These are phyloP conservation scores for Asterionellopsis glacialis DNA, from an alignment of 108 stramenopile genomes.

Conservation along the genomic window DNA sequence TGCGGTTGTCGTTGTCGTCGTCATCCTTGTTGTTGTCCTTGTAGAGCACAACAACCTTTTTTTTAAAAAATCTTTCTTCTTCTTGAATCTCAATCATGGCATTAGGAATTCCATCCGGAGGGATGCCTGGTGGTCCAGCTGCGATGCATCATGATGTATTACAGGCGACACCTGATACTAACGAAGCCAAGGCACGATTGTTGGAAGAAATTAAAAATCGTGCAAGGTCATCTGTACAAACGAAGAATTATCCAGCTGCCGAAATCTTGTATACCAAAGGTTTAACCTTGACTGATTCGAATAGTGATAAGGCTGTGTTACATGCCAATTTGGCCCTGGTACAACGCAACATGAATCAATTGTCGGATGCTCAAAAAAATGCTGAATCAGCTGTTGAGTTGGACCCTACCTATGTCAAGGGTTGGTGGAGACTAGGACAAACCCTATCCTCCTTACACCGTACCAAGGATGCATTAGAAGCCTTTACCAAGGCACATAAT, in stretches of 20 bases:
- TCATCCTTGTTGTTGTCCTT: too few relatives aligned
- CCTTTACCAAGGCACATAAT: conserved; percentile 45
- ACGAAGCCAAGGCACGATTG: conserved; percentile 32
- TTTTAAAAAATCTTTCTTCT: too few relatives aligned
- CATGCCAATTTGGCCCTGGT: conserved; percentile 68
- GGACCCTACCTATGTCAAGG: conserved; percentile 73
- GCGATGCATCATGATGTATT: conserved; percentile 32
- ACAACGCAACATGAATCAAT: conserved; percentile 49
- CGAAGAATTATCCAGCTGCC: conserved; percentile 61
- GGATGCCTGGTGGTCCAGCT: too few relatives aligned
- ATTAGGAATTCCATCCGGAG: too few relatives aligned
- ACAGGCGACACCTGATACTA: conserved; percentile 53
- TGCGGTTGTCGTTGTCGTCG: too few relatives aligned
- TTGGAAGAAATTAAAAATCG: conserved; percentile 81
- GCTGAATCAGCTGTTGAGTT: conserved; percentile 40
- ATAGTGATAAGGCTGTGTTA: conserved; percentile 40
- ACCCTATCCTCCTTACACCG: conserved; percentile 45
- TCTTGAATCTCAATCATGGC: too few relatives aligned
- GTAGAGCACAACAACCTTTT: too few relatives aligned
- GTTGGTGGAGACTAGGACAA: conserved; percentile 75
- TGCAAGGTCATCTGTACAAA: conserved; percentile 54
- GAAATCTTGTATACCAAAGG: conserved; percentile 70
- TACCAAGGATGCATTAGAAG: conserved; percentile 43
- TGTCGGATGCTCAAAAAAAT: conserved; percentile 43
- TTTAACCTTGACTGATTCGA: conserved; percentile 34